These are phyloP conservation scores for Sequoiadendron giganteum DNA, from an alignment of 75 land plant genomes.

Conservation along the genomic window DNA sequence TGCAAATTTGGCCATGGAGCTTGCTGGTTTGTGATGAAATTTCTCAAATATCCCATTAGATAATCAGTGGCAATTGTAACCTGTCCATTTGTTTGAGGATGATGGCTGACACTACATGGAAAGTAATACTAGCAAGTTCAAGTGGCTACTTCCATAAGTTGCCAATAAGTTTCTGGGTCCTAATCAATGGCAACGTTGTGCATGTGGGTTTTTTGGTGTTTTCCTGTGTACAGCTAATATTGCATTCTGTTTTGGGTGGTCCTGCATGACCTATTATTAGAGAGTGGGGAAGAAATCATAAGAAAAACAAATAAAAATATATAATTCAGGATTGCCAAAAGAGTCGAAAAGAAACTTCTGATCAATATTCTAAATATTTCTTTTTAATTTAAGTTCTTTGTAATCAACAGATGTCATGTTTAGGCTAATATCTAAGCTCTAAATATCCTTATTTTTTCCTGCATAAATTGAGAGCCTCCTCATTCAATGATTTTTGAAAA, in stretches of 20 bases:
- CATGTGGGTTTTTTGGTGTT: neutral
- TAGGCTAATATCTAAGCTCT: too few relatives aligned
- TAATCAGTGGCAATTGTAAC: neutral
- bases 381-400: too few relatives aligned
- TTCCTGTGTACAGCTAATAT: neutral
- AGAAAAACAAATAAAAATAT: neutral
- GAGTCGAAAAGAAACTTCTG: neutral
- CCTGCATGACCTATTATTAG: neutral
- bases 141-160: neutral
- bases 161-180: neutral
- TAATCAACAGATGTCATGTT: too few relatives aligned
- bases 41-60: neutral
- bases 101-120: neutral
- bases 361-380: neutral
- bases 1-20: neutral
- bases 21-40: neutral
- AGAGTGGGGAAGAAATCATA: neutral
- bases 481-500: neutral
- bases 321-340: neutral
- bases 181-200: neutral
- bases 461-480: neutral
- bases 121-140: neutral
- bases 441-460: too few relatives aligned
- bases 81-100: neutral
- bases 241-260: neutral